A percentile compares a stretch with the other conserved stretches of the same genome.
phyloP scores from a whole-genome alignment of 176 grass and related monocot species.

The Juncus inflexus region DNA sequence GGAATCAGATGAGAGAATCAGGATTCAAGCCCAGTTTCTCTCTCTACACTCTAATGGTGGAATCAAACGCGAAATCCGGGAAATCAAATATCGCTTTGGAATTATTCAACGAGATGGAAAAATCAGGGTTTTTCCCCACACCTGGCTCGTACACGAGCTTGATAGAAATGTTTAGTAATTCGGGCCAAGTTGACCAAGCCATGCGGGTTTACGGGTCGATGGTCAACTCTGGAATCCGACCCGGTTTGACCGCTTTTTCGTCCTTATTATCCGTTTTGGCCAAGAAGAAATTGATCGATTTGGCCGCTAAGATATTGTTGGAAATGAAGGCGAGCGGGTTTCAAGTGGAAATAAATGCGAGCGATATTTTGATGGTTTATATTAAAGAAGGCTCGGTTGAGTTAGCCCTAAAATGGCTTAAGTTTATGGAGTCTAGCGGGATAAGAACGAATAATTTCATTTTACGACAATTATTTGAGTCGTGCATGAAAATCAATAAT shows the following conservation, averaged over 20 bases:
- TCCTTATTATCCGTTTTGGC: conserved; percentile 69
- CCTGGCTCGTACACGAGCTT: conserved; percentile 74
- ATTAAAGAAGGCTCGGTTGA: conserved; percentile 81
- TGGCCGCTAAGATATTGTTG: conserved; percentile 76
- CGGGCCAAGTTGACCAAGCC: conserved; percentile 66
- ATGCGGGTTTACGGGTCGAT: conserved; percentile 84
- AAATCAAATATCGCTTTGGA: conserved; percentile 40
- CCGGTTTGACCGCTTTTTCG: conserved; percentile 79
- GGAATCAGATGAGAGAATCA: conserved; percentile 62
- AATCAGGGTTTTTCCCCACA: conserved; percentile 85
- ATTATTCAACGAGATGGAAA: conserved; percentile 91
- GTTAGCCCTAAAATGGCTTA: conserved; percentile 72
- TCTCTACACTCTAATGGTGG: conserved; percentile 79
- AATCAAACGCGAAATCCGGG: conserved; percentile 81
- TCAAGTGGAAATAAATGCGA: conserved; percentile 66
- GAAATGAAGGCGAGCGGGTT: conserved; percentile 95
- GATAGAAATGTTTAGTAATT: conserved; percentile 82
- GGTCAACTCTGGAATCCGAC: conserved; percentile 66
- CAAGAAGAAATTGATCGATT: conserved; percentile 73
- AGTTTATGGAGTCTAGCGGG: conserved; percentile 82
- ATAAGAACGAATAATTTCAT: conserved; percentile 98
- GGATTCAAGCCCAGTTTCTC: conserved; percentile 71
- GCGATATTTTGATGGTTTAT: conserved; percentile 95
- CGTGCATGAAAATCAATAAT: conserved; percentile 83
- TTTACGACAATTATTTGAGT: conserved; percentile 87